Evolutionary conservation across 805 yeast species (phyloP).

Genomic region (Barnettozyma salicaria): DNA sequence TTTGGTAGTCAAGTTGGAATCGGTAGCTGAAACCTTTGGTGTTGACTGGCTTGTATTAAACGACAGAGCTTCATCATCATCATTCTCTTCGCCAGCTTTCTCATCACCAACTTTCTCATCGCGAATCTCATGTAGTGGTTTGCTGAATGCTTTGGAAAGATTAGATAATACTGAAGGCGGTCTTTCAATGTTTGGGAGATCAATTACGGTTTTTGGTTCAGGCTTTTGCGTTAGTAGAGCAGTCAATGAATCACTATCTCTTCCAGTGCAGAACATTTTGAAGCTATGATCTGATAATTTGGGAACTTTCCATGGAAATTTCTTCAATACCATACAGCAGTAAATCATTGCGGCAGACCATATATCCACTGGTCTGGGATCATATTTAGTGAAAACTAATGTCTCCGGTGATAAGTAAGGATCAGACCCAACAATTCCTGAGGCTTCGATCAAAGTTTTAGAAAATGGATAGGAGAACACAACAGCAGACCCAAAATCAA

Average conservation of each 20-base stretch:
- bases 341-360: slow-evolving; percentile 91
- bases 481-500: slow-evolving; percentile 91
- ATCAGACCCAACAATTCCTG: slow-evolving; percentile 84
- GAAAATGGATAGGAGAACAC: slow-evolving; percentile 85
- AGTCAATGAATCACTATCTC: slow-evolving; percentile 60
- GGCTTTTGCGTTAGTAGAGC: slow-evolving; percentile 53
- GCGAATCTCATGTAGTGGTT: slow-evolving; percentile 22
- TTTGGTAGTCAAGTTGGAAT: slow-evolving; percentile 16
- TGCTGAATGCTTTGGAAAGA: slow-evolving; percentile 23
- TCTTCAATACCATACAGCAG: slow-evolving; percentile 86
- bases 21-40: slow-evolving; percentile 7
- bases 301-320: slow-evolving; percentile 95
- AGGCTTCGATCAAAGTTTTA: slow-evolving; percentile 64
- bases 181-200: slow-evolving; percentile 11
- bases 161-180: slow-evolving; percentile 23
- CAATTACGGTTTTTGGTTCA: slow-evolving; percentile 33
- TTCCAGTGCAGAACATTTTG: slow-evolving; percentile 72
- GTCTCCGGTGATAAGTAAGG: slow-evolving; percentile 93
- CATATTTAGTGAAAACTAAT: slow-evolving; percentile 73
- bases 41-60: slow-evolving; percentile 9
- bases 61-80: slow-evolving; percentile 3
- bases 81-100: slow-evolving; percentile 5
- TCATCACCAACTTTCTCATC: slow-evolving; percentile 10
- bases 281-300: slow-evolving; percentile 75
- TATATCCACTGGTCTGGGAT: slow-evolving; percentile 88